Evolutionary conservation across 1,284 basidiomycete genomes (phyloP).

Genomic region (Trichosporon coremiiforme): DNA sequence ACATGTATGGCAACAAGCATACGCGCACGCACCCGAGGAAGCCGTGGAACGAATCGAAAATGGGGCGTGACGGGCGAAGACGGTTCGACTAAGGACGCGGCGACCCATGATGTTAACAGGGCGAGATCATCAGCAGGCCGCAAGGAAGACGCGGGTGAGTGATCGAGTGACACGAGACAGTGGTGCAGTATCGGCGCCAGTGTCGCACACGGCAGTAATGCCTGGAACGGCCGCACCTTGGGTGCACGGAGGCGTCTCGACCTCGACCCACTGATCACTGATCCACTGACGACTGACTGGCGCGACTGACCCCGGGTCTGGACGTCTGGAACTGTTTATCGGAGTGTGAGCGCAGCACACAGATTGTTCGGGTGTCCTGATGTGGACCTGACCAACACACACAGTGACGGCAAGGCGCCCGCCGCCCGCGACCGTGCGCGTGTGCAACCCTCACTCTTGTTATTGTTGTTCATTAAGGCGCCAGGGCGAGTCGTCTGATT

Average conservation of each 20-base stretch:
- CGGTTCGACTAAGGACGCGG: not conserved
- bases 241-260: not conserved
- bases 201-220: not conserved
- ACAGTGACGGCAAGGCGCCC: not conserved
- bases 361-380: not conserved
- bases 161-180: not conserved
- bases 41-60: not conserved
- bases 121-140: not conserved
- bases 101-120: not conserved
- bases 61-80: not conserved
- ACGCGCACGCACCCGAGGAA: not conserved
- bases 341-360: not conserved
- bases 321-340: not conserved
- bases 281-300: not conserved
- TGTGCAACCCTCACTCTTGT: not conserved
- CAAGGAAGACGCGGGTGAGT: not conserved
- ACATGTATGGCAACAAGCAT: slow-evolving; percentile 17
- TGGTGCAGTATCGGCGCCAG: not conserved
- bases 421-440: slow-evolving; percentile 1
- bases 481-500: not conserved
- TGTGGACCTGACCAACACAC: not conserved
- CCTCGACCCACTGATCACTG: not conserved
- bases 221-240: not conserved
- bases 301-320: not conserved
- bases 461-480: not conserved